Conservation (phyloP, 345 rosid genomes). For the Angophora floribunda region DNA sequence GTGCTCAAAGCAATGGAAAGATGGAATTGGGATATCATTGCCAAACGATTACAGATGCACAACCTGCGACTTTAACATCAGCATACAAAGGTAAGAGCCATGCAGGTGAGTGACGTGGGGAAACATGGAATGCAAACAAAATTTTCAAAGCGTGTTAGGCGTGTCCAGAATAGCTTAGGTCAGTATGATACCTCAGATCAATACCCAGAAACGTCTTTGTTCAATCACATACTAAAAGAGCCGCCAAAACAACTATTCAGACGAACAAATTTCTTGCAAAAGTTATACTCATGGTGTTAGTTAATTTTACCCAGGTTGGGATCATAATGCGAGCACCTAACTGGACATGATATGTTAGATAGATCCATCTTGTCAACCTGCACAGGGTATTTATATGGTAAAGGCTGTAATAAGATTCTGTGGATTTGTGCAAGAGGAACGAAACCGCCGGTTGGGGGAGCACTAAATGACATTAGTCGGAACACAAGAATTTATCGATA, state of each 20-base stretch:
- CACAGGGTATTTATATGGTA: background rate
- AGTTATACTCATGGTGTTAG: background rate
- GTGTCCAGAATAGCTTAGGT: background rate
- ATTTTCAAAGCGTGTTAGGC: background rate
- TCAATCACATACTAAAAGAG: background rate
- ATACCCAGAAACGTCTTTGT: background rate
- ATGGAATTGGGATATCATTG: background rate
- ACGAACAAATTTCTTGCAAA: background rate
- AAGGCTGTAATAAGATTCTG: background rate
- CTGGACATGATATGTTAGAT: background rate
- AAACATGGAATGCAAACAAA: background rate
- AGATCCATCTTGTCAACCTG: background rate
- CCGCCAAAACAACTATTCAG: background rate
- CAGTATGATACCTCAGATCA: background rate
- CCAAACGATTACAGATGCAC: background rate
- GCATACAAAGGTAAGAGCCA: background rate
- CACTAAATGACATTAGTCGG: background rate
- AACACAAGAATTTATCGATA: background rate
- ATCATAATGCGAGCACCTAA: background rate
- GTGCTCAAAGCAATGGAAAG: background rate
- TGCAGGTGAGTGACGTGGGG: background rate
- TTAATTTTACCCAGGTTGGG: background rate
- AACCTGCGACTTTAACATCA: background rate
- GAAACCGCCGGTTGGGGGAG: background rate
- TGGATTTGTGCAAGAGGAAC: background rate